phyloP scores from a whole-genome alignment of 345 rosid genomes.

The Eutrema japonicum region DNA sequence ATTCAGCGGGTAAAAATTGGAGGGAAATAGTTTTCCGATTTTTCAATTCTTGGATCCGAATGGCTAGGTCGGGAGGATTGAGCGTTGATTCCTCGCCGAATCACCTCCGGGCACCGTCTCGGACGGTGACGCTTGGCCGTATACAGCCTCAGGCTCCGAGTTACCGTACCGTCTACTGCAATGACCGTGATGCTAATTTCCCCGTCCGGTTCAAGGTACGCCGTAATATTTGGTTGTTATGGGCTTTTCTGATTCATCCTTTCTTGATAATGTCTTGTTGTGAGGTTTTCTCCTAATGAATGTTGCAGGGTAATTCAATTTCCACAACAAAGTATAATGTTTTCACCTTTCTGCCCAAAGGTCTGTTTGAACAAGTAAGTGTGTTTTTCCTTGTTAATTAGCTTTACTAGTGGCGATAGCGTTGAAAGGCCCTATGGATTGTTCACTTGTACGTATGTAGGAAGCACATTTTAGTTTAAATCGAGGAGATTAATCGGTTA shows the following conservation, averaged over 20 bases:
- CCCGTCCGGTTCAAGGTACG: slow-evolving; percentile 75
- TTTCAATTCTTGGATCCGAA: background rate
- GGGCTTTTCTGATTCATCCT: background rate
- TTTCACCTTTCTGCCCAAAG: slow-evolving; percentile 87
- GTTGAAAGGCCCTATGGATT: background rate
- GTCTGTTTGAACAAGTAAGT: slow-evolving; percentile 88
- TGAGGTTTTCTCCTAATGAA: slow-evolving; percentile 14
- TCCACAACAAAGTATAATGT: slow-evolving; percentile 93
- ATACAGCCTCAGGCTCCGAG: slow-evolving; percentile 94
- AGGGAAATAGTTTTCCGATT: slow-evolving; percentile 1
- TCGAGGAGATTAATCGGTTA: background rate
- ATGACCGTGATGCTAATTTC: slow-evolving; percentile 84
- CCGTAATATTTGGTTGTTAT: background rate
- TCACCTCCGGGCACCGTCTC: slow-evolving; percentile 48
- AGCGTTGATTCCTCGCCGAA: slow-evolving; percentile 44
- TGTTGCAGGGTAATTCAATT: slow-evolving; percentile 71
- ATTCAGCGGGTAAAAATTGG: background rate
- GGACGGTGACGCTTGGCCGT: slow-evolving; percentile 79
- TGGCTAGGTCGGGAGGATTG: slow-evolving; percentile 55
- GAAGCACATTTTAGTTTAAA: background rate
- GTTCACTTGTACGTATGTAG: slow-evolving; percentile 5
- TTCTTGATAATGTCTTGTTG: background rate
- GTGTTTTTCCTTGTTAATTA: background rate
- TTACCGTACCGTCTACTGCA: slow-evolving; percentile 82
- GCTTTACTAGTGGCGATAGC: background rate